A percentile compares a stretch with the other conserved stretches of the same genome.
Conservation (phyloP, 805 yeast genomes). For the Komagataella mondaviorum region DNA sequence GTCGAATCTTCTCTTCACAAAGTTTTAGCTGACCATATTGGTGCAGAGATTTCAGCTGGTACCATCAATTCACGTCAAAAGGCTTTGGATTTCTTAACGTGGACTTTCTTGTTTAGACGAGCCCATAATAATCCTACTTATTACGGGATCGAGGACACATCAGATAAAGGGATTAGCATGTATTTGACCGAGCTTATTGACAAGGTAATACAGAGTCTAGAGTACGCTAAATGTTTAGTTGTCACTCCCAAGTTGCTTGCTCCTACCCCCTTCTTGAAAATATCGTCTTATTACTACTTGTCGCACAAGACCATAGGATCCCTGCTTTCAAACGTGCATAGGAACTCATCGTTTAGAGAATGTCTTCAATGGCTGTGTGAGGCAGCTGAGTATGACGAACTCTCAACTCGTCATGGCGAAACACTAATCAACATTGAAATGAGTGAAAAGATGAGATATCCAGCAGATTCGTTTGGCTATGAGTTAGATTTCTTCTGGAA, state of each 20-base stretch:
- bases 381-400: conserved; percentile 69
- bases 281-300: conserved; percentile 84
- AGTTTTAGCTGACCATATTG: conserved; percentile 65
- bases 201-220: conserved; percentile 47
- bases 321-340: conserved; percentile 38
- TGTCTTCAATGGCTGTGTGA: conserved; percentile 49
- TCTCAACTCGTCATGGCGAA: conserved; percentile 88
- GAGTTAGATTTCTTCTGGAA: conserved; percentile 56
- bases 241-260: conserved; percentile 32
- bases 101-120: conserved; percentile 65
- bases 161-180: conserved; percentile 40
- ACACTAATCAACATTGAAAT: conserved; percentile 76
- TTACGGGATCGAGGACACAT: conserved; percentile 55
- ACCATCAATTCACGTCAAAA: conserved; percentile 51
- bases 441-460: conserved; percentile 59
- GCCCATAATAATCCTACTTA: conserved; percentile 70
- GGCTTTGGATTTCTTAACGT: conserved; percentile 61
- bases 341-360: conserved; percentile 36
- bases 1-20: conserved; percentile 72
- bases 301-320: conserved; percentile 81
- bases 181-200: conserved; percentile 59
- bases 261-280: conserved; percentile 73
- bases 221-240: conserved; percentile 58
- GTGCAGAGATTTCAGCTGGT: conserved; percentile 68
- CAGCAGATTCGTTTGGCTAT: conserved; percentile 39